A percentile compares a stretch with the other conserved stretches of the same genome.
These are phyloP conservation scores for Crithidia bombi DNA, from an alignment of 208 protist species.

Conservation along the genomic window DNA sequence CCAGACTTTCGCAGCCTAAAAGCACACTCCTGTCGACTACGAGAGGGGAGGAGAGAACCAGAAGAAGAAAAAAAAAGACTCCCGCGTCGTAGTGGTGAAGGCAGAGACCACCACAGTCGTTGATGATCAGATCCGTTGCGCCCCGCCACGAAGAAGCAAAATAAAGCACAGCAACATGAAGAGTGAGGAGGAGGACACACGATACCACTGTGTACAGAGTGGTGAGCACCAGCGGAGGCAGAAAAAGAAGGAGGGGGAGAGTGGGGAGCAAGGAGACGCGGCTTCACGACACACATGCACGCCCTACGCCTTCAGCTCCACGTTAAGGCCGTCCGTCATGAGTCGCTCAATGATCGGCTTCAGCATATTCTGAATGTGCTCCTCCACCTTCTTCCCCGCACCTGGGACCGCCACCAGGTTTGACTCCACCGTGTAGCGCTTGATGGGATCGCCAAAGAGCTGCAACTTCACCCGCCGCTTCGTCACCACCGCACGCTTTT, in stretches of 20 bases:
- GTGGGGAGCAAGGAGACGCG: too few species aligned
- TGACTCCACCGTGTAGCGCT: slow-evolving; percentile 73
- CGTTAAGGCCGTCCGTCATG: slow-evolving; percentile 81
- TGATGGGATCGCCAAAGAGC: slow-evolving; percentile 87
- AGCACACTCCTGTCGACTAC: too few species aligned
- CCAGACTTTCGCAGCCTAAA: neutral
- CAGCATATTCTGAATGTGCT: slow-evolving; percentile 73
- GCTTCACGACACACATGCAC: neutral
- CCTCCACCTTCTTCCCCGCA: slow-evolving; percentile 79
- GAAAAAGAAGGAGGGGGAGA: too few species aligned
- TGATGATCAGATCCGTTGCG: too few species aligned
- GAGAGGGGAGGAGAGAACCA: too few species aligned
- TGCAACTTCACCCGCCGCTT: slow-evolving; percentile 72
- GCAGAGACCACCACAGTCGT: too few species aligned
- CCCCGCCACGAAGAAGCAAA: too few species aligned
- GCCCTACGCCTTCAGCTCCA: slow-evolving; percentile 28
- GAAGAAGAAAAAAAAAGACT: too few species aligned
- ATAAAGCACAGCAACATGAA: too few species aligned
- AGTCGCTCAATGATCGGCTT: slow-evolving; percentile 80
- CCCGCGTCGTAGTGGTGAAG: too few species aligned
- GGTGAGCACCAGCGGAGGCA: neutral
- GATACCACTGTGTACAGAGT: neutral
- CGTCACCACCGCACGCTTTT: slow-evolving; percentile 51
- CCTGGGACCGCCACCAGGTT: slow-evolving; percentile 83
- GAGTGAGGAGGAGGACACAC: too few species aligned